Evolutionary conservation across 768 basidiomycete genomes (phyloP), one percentile per base, ranked within the genome.

Genomic region (Termitomyces sp.): DNA sequence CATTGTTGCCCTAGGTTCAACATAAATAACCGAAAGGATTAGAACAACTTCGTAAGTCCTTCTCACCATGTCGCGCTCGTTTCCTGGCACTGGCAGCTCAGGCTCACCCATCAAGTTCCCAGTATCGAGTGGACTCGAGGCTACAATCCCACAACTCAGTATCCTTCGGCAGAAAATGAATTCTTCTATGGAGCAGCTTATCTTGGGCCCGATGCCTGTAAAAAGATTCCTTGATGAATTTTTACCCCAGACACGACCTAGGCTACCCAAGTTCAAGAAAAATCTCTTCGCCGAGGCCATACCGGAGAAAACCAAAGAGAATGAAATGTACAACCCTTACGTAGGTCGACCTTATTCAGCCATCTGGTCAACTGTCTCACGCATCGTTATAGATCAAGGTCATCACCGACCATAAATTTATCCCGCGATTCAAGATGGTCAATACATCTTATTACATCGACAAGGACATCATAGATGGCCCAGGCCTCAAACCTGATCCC

Each of bases 381-480:
- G 10, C 43, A 15, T 12, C 2, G 8, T 14, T 4, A 12, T 32
- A 63, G 63, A 54, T 60, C 14, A 32, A 60, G 1, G 31, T 47
- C 34, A 46, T 67, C 34, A 60, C 37, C 12, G 20, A 48, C 14
- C 31, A 31, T 7, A 56, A 29, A 9, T 32, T 67, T 7, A 53
- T 60, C 25, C 61, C 63, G 15, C 45, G 58, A 6, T 60, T 56
- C 49, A 53, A 51, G 17, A 42, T 67, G n/a, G 61, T 67, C 54
- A 50, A 67, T 45, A 62, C 60, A 9, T 57, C 58, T 1, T 45
- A 64, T 50, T 47, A 59, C 17, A 6, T 56, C 31, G 63, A 65
- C 40, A 37, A 43, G 14, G 48, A 37, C 36, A 51, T 36, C 5
- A 45, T n/a, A 45, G 42, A 46, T 31, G 29, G 10, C 12, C 37